Base-by-base conservation (phyloP, 2,329 filamentous ascomycete species). In the Leptographium galeiforme region DNA sequence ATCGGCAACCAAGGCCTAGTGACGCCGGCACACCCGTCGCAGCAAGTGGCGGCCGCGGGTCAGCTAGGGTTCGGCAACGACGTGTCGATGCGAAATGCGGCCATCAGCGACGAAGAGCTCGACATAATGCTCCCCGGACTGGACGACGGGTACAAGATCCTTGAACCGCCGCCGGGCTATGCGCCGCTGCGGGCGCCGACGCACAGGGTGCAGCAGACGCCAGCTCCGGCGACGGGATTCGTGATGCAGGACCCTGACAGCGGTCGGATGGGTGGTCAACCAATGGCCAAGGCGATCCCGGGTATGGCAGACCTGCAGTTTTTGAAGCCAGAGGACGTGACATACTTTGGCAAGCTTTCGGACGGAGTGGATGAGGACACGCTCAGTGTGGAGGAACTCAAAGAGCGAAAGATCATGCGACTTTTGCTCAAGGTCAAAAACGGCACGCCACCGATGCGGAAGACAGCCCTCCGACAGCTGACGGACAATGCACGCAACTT, bases 301-400 rank as follows among this genome's bases (percentile, higher is more conserved):
- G 93, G 93, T 41, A 89, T 98, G 50, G 90, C 90, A 41, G 93
- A 98, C 66, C 72, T 98, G 51, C 90, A 96, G 61, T 98, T 97
- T 67, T 95, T 98, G 78, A 98, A 98, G 71, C 82, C 89, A 1
- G 93, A 98, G 67, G 93, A 98, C 68, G 96, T 97, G 89, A 84
- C 88, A 41, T 98, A 98, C 70, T 98, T 98, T 63, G 90, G 91
- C 55, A 97, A 98, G 73, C 79, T 98, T 43, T 91, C 95, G 25
- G 93, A 98, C 64, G 89, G 88, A 40, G 86, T 85, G 32, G 89
- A 97, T 61, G 93, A 98, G 70, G 94, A 91, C 61, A 78, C 82
- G 25, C 80, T 98, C 70, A 90, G 84, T 19, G 89, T 98, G 11
- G 93, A 98, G 49, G 91, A 98, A 63, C 72, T 98, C 51, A 97